phyloP scores from a whole-genome alignment of 2,329 filamentous ascomycete genomes.

The Colletotrichum sp. region DNA sequence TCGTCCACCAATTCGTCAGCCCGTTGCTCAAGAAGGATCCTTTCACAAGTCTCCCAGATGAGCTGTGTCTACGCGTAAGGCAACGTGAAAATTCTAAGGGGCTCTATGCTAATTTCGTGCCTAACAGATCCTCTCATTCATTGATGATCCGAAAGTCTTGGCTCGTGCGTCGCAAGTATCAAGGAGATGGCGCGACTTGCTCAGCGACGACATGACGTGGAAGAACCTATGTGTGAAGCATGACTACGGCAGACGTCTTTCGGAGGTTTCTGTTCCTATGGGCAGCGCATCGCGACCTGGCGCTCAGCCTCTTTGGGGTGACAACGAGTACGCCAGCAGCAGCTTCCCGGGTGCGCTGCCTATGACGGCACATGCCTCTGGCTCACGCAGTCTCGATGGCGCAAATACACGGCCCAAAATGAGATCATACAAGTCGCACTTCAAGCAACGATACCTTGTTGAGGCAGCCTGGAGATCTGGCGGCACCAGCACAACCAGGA shows the following conservation, averaged over 20 bases:
- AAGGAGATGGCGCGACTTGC: slow-evolving; percentile 86
- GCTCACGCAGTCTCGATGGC: slow-evolving; percentile 63
- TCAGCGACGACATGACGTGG: slow-evolving; percentile 98
- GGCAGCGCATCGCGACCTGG: slow-evolving; percentile 4
- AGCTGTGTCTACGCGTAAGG: slow-evolving; percentile 85
- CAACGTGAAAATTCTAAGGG: too few relatives aligned
- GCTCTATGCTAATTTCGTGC: not conserved
- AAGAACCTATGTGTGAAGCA: slow-evolving; percentile 97
- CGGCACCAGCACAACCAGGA: slow-evolving; percentile 80
- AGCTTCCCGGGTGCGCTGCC: slow-evolving; percentile 52
- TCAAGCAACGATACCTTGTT: slow-evolving; percentile 96
- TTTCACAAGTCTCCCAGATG: slow-evolving; percentile 89
- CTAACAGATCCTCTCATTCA: slow-evolving; percentile 85
- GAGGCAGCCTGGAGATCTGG: slow-evolving; percentile 96
- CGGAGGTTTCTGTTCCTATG: slow-evolving; percentile 42
- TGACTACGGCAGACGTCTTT: slow-evolving; percentile 73
- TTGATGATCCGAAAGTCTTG: slow-evolving; percentile 94
- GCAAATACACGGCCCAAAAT: slow-evolving; percentile 62
- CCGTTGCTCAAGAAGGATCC: slow-evolving; percentile 95
- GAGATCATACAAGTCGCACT: slow-evolving; percentile 92
- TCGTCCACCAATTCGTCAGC: slow-evolving; percentile 95
- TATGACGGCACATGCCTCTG: slow-evolving; percentile 36
- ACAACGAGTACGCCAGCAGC: slow-evolving; percentile 34
- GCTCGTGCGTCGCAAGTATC: slow-evolving; percentile 97
- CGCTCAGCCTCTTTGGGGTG: slow-evolving; percentile 8